Base-by-base conservation (phyloP, 2,329 filamentous ascomycete species). In the Coleophoma crateriformis region DNA sequence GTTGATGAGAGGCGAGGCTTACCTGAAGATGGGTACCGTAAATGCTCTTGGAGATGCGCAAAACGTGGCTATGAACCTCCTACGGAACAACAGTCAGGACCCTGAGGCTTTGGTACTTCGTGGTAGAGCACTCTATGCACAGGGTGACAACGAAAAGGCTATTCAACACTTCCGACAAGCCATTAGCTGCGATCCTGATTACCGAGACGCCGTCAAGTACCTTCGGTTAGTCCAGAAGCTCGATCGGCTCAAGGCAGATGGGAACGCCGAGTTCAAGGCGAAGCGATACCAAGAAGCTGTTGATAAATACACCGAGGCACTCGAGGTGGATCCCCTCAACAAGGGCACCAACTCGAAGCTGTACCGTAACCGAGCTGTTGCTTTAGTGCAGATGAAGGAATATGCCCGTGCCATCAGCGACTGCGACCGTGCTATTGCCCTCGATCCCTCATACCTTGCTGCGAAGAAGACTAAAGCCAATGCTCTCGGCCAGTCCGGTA, bases 131-230 rank as follows among this genome's bases (percentile, higher is more conserved):
- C 78, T 96, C 45, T 97, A 97, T 62, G 85, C 84, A 4, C 88
- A 94, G 66, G 94, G 94, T 32, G 94, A 99, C 59, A 96, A 96
- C 63, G 88, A 95, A 2, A 95, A 96, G 76, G 92, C 94, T 2
- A 79, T 96, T 40, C 88, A 92, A 65, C 88, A 95, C 67, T 94
- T 97, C 73, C 83, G 90, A 57, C 88, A 94, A 72, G 94, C 92
- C 17, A 73, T 96, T 49, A 87, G 79, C 66, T 90, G 91, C 67
- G 94, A 97, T 61, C 94, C 94, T 8, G 94, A 99, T 68, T 94
- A 88, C 73, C 85, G 83, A 61, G 85, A 89, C 55, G 92, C 91
- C 7, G 81, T 96, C 60, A 95, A 90, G 72, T 92, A 89, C 73
- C 76, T 97, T 52, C 82, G 89, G 54, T 87, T 88, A 65, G 90